phyloP scores from a whole-genome alignment of 2,329 filamentous ascomycete species.

The Xylariaceae sp. region DNA sequence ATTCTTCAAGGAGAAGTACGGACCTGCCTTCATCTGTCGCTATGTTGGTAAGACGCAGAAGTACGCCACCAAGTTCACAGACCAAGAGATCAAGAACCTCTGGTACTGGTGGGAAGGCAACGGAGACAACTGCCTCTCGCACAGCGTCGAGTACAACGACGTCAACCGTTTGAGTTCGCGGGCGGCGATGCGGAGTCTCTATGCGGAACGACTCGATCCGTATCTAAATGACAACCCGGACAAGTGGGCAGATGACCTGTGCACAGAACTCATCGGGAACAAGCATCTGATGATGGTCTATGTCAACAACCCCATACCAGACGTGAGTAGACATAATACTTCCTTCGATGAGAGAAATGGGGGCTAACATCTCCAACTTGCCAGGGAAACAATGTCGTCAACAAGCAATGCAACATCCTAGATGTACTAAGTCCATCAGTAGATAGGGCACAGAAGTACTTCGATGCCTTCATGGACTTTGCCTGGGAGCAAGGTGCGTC shows the following conservation, averaged over 20 bases:
- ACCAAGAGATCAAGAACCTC: not conserved
- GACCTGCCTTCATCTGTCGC: slow-evolving; percentile 1
- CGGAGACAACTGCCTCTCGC: not conserved
- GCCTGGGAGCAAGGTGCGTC: not conserved
- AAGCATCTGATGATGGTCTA: not conserved
- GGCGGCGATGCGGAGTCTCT: not conserved
- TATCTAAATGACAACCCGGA: not conserved
- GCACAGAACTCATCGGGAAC: not conserved
- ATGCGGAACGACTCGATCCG: not conserved
- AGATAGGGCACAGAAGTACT: not conserved
- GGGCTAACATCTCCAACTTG: not conserved
- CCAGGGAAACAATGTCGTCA: slow-evolving; percentile 1
- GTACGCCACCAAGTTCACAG: not conserved
- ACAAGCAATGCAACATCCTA: not conserved
- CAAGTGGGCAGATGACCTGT: not conserved
- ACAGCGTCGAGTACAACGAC: not conserved
- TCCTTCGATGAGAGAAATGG: not conserved
- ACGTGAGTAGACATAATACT: not conserved
- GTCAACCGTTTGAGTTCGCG: not conserved
- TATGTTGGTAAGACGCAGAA: not conserved
- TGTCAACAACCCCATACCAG: not conserved
- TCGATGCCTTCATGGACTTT: not conserved
- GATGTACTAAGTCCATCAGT: not conserved
- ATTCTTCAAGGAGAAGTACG: not conserved
- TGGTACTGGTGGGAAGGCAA: slow-evolving; percentile 6